Evolutionary conservation across 805 yeast genomes (phyloP), one percentile per base, ranked within the genome.

Genomic region (Metschnikowia bowlesiae): DNA sequence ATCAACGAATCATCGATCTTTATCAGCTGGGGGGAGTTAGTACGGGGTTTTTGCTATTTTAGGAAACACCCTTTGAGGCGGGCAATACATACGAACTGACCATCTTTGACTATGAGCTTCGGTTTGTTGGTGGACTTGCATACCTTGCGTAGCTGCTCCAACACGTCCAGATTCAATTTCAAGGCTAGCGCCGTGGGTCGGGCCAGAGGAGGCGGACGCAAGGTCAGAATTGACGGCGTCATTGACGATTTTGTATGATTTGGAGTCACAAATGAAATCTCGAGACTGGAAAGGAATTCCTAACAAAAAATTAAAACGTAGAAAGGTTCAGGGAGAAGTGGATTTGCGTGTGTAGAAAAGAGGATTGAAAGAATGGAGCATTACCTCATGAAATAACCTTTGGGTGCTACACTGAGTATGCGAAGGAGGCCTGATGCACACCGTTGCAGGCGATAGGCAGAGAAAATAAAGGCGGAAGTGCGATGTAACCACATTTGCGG

Each of bases 31-130:
- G n/a, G 31, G 29, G 18, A 22, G 59, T 59, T 60, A 62, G 67
- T 62, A 59, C 14, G 39, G 10, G 37, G 1, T 11, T 39, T n/a
- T 32, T 42, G 45, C 38, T 42, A 42, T 33, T 35, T 28, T 13
- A 37, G 26, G 18, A 16, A 32, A n/a, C 7, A 7, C 14, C 16
- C 6, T 11, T 4, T 10, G 32, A 26, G 44, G 8, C 11, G 34
- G 34, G 22, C 32, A 22, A 36, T 57, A 65, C 71, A 49, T 66
- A 66, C 70, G 49, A 61, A 66, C 43, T 58, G 53, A 30, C 76
- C 76, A 51, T 70, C 55, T 49, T 68, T 66, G 35, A 73, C 75
- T 39, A 73, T 57, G 43, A 73, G 58, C 57, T 67, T 69, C 34
- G 73, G 68, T 22, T 44, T 51, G 30, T 31, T 33, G 38, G 40